phyloP scores from a whole-genome alignment of 495 filamentous ascomycete species.

The Penicillium chermesinum region DNA sequence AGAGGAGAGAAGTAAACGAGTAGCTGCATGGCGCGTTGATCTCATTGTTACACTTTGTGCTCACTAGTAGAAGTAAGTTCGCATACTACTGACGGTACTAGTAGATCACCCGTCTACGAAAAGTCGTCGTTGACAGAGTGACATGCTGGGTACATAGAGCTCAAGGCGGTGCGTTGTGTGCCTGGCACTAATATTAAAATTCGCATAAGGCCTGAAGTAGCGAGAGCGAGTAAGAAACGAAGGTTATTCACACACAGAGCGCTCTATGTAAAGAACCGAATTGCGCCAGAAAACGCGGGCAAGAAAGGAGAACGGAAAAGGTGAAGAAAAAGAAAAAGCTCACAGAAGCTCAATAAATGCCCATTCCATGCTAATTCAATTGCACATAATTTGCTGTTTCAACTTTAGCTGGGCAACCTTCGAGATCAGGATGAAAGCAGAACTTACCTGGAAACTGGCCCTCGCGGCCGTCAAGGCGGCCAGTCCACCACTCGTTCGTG shows the following conservation, averaged over 20 bases:
- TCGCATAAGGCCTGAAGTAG: conserved; percentile 8
- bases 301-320: not conserved
- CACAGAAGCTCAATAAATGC: not conserved
- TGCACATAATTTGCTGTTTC: conserved; percentile 42
- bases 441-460: conserved; percentile 92
- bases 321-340: conserved; percentile 2
- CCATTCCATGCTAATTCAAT: conserved; percentile 29
- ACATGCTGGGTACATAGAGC: too few relatives aligned
- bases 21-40: too few relatives aligned
- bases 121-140: not conserved
- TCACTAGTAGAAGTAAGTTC: too few relatives aligned
- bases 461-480: conserved; percentile 65
- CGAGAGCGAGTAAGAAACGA: conserved; percentile 11
- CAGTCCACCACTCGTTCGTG: conserved; percentile 96
- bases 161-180: too few relatives aligned
- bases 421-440: not conserved
- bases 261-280: conserved; percentile 27
- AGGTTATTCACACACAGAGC: conserved; percentile 27
- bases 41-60: too few relatives aligned
- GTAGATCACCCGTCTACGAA: too few relatives aligned
- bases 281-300: conserved; percentile 13
- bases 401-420: conserved; percentile 5
- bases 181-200: not conserved
- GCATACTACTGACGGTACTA: too few relatives aligned
- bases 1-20: too few relatives aligned